Percentiles rank a stretch among this genome's conserved stretches.
phyloP scores from a whole-genome alignment of 2,329 filamentous ascomycete genomes.

The Fusarium domesticum region DNA sequence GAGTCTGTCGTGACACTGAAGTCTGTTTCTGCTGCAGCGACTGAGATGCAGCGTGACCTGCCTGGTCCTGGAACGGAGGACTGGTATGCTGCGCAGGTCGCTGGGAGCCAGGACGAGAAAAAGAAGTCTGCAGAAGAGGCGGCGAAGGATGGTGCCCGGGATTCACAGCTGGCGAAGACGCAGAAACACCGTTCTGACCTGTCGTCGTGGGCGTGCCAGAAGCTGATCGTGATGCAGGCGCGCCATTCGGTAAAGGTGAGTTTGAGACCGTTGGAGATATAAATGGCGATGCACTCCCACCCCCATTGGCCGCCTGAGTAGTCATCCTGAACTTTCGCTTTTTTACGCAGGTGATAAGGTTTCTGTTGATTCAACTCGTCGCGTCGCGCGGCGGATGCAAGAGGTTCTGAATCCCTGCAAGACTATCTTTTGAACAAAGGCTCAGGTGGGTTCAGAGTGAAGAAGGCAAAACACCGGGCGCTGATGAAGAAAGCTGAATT shows the following conservation, averaged over 20 bases:
- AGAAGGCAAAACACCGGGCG: no score
- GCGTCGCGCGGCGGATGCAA: no score
- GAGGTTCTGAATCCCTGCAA: no score
- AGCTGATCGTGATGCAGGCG: neutral
- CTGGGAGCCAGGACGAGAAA: neutral
- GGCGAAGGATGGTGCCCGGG: neutral
- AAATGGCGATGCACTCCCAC: neutral
- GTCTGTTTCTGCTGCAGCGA: neutral
- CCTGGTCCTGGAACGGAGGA: neutral
- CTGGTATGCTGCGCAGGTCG: neutral
- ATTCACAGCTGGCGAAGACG: neutral
- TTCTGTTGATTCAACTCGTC: no score
- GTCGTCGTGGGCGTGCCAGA: neutral
- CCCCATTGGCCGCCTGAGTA: no score
- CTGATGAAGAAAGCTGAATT: no score
- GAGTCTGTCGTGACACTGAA: no score
- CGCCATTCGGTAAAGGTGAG: neutral
- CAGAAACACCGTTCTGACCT: neutral
- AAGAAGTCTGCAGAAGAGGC: neutral
- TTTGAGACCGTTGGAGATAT: neutral
- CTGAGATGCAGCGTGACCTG: neutral
- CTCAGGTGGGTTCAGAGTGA: no score
- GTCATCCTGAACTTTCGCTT: no score
- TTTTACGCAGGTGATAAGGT: no score
- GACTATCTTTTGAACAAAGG: no score